Percentiles rank a stretch among this genome's conserved stretches.
phyloP scores from a whole-genome alignment of 2,329 filamentous ascomycete species.

The Pseudogymnoascus sp. region DNA sequence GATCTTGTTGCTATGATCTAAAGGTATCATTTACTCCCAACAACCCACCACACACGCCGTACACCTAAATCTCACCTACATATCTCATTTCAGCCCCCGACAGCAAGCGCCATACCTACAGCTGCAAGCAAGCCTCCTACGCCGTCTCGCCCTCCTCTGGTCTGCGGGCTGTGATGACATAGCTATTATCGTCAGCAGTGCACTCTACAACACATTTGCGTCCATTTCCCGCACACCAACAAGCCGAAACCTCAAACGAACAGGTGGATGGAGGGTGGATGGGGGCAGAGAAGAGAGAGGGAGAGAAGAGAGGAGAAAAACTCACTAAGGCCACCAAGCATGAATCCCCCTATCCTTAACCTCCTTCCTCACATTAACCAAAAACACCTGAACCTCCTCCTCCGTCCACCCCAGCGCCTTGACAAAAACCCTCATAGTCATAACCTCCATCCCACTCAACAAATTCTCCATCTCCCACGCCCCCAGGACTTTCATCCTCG shows the following conservation, averaged over 20 bases:
- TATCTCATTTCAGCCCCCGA: background rate
- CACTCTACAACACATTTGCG: too few species aligned
- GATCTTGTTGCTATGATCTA: background rate
- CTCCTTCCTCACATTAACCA: constrained; percentile 28
- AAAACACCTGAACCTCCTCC: constrained; percentile 28
- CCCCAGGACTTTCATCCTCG: constrained; percentile 10
- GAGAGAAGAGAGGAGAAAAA: constrained; percentile 5
- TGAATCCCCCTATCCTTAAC: constrained; percentile 23
- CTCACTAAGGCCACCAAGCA: constrained; percentile 12
- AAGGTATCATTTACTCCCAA: background rate
- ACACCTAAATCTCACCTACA: background rate
- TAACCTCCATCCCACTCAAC: constrained; percentile 27
- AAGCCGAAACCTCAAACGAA: too few species aligned
- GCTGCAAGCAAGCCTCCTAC: background rate
- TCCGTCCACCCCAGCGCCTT: constrained; percentile 28
- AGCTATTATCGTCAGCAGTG: background rate
- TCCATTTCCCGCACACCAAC: too few species aligned
- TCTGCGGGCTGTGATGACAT: background rate
- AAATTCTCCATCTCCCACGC: constrained; percentile 17
- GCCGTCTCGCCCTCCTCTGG: background rate
- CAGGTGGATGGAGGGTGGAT: too few species aligned
- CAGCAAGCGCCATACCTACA: background rate
- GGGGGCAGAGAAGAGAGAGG: too few species aligned
- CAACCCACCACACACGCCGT: background rate
- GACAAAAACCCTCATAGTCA: constrained; percentile 31